phyloP scores from a whole-genome alignment of 352 stramenopile genomes.

The Globisporangium carolinianum region DNA sequence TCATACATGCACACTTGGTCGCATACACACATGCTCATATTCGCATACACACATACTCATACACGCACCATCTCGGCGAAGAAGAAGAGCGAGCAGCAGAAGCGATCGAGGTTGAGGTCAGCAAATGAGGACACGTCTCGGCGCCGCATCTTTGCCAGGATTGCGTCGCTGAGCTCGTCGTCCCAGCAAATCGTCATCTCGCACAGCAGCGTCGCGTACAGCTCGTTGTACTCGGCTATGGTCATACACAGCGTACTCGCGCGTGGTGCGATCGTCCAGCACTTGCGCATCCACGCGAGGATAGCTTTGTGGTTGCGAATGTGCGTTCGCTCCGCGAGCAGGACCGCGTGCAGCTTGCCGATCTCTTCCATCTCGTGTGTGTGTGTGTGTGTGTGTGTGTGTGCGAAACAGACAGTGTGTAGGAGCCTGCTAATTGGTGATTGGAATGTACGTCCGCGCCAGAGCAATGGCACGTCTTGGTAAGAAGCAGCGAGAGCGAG shows the following conservation, averaged over 20 bases:
- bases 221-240: constrained; percentile 30
- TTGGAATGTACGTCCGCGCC: too few species aligned
- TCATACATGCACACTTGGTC: too few species aligned
- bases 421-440: too few species aligned
- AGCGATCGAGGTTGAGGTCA: constrained; percentile 40
- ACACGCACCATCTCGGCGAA: constrained; percentile 47
- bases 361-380: constrained; percentile 22
- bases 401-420: neutral
- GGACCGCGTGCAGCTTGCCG: constrained; percentile 25
- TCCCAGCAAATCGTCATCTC: constrained; percentile 63
- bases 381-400: neutral
- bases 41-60: neutral
- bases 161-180: constrained; percentile 35
- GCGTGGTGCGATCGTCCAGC: constrained; percentile 24
- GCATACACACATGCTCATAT: neutral
- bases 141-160: constrained; percentile 42
- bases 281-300: constrained; percentile 32
- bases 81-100: constrained; percentile 52
- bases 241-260: constrained; percentile 15
- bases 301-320: constrained; percentile 36
- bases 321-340: constrained; percentile 38
- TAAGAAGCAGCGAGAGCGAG: too few species aligned
- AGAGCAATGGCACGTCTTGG: too few species aligned
- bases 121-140: constrained; percentile 26
- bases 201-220: constrained; percentile 48